phyloP scores from a whole-genome alignment of 106 monocot genomes.

The Dactylorhiza incarnata region DNA sequence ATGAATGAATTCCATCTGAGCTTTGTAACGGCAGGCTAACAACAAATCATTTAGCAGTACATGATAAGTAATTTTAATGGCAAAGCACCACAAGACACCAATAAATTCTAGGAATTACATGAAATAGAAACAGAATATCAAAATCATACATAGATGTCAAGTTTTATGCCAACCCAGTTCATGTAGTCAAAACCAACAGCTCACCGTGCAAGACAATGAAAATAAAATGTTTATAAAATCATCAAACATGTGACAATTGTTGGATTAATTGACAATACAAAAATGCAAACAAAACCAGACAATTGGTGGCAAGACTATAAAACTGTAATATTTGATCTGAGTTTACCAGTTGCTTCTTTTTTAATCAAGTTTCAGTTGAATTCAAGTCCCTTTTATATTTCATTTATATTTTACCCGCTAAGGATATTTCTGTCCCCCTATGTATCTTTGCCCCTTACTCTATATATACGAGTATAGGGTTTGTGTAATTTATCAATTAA shows the following conservation, averaged over 20 bases:
- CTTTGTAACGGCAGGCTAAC: neutral
- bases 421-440: no score
- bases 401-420: no score
- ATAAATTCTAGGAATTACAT: neutral
- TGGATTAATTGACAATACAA: neutral
- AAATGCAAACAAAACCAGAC: neutral
- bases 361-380: neutral
- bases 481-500: no score
- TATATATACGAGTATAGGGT: no score
- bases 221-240: neutral
- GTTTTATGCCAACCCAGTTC: neutral
- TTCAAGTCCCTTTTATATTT: no score
- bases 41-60: neutral
- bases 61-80: neutral
- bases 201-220: neutral
- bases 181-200: neutral
- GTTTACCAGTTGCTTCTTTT: neutral
- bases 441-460: no score
- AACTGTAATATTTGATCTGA: neutral
- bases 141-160: neutral
- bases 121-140: neutral
- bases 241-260: neutral
- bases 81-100: neutral
- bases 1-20: neutral
- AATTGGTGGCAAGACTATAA: neutral